phyloP scores from a whole-genome alignment of 225 moss, liverwort and hornwort genomes.

The Marchantia polymorpha region DNA sequence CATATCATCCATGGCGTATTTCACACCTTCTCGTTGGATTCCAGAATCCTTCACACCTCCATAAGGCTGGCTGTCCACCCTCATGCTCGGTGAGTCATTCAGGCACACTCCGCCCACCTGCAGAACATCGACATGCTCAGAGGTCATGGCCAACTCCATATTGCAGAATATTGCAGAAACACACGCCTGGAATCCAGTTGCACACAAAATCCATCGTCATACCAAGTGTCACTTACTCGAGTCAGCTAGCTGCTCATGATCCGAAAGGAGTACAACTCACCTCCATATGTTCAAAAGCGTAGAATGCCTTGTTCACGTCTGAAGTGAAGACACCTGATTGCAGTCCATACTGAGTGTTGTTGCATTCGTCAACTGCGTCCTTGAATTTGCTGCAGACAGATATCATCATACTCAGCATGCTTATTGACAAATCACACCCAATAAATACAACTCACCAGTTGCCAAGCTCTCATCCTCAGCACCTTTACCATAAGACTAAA shows the following conservation, averaged over 20 bases:
- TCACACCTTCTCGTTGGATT: slow-evolving; percentile 86
- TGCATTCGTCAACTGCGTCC: slow-evolving; percentile 74
- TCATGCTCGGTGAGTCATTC: slow-evolving; percentile 81
- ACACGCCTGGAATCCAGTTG: too few relatives aligned
- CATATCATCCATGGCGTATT: slow-evolving; percentile 96
- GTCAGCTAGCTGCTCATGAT: neutral
- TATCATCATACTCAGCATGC: neutral
- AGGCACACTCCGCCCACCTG: slow-evolving; percentile 83
- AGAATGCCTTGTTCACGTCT: slow-evolving; percentile 91
- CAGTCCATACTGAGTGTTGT: slow-evolving; percentile 84
- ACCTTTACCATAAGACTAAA: neutral
- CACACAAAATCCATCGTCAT: too few relatives aligned
- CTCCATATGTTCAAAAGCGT: slow-evolving; percentile 88
- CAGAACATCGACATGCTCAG: neutral
- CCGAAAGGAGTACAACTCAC: slow-evolving; percentile 26
- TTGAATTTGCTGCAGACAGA: slow-evolving; percentile 68
- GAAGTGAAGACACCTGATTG: slow-evolving; percentile 80
- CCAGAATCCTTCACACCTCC: slow-evolving; percentile 94
- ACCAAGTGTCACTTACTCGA: too few relatives aligned
- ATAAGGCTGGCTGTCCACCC: slow-evolving; percentile 83
- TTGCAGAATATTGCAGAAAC: too few relatives aligned
- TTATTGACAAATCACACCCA: too few relatives aligned
- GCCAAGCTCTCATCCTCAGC: too few relatives aligned
- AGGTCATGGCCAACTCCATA: neutral
- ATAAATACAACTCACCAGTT: too few relatives aligned